A percentile compares a stretch with the other conserved stretches of the same genome.
phyloP scores from a whole-genome alignment of 1,284 basidiomycete species.

The Ganoderma multipileum region DNA sequence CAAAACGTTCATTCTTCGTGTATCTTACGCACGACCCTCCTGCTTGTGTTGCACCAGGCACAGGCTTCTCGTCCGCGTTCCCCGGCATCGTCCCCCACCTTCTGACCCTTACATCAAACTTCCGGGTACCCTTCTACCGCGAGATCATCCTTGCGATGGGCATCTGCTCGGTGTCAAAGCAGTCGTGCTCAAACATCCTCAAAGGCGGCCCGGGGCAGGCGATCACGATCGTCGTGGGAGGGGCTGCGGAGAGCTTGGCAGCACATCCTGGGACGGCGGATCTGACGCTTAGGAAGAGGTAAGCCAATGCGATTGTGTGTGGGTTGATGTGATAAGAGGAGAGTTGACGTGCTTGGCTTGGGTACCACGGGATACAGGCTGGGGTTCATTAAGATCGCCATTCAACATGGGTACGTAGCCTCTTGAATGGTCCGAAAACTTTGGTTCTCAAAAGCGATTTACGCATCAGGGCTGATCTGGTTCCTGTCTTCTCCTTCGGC shows the following conservation, averaged over 20 bases:
- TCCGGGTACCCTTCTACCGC: constrained; percentile 92
- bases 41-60: constrained; percentile 57
- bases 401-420: constrained; percentile 81
- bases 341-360: neutral
- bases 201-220: constrained; percentile 73
- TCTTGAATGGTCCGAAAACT: neutral
- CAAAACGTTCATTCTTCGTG: neutral
- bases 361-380: constrained; percentile 50
- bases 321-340: neutral
- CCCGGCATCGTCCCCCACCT: constrained; percentile 95
- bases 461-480: constrained; percentile 78
- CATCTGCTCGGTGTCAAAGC: constrained; percentile 91
- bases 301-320: constrained; percentile 26
- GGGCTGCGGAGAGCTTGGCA: constrained; percentile 92
- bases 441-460: neutral
- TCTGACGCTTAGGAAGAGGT: constrained; percentile 86
- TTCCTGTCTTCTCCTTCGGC: constrained; percentile 96
- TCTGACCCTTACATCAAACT: constrained; percentile 91
- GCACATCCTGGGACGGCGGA: constrained; percentile 96
- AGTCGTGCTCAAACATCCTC: constrained; percentile 91
- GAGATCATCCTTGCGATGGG: constrained; percentile 89
- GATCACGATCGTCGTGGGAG: constrained; percentile 96
- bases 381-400: constrained; percentile 97
- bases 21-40: neutral
- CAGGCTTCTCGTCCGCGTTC: constrained; percentile 90